Evolutionary conservation across 108 stramenopile genomes (phyloP), one percentile per base, ranked within the genome.

Genomic region (Pinguiococcus pyrenoidosus): DNA sequence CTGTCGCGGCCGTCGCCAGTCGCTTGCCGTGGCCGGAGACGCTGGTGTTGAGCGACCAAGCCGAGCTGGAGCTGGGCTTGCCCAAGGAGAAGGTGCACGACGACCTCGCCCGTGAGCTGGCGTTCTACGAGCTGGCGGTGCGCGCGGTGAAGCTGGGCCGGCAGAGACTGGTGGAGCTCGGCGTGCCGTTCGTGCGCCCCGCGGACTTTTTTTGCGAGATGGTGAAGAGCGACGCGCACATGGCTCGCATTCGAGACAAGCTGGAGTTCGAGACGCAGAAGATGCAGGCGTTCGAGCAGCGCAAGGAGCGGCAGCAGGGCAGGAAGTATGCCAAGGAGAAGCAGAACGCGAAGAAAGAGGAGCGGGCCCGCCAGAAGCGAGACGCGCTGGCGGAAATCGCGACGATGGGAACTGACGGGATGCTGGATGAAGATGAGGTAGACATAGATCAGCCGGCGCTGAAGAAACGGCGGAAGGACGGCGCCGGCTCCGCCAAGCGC

Each of bases 141-240:
- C 84, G 74, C 33, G 88, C 84, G 0, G 91, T 90, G 12, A 56
- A 75, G 52, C 30, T 66, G 40, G 91, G 84, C 13, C 63, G 83
- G 21, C 46, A 26, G 20, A 44, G 68, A 28, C 59, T 72, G 29
- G 37, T 29, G n/a, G 20, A 33, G 29, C 30, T 59, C 18, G 43
- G 55, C 5, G 49, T 69, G 6, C 69, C 68, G 1, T 55, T 58
- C 50, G 66, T 74, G 16, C 68, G 97, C 23, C 93, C 93, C 0
- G 82, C 80, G 13, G 97, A 99, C 54, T 99, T 85, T 61, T 91
- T 99, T 68, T 92, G 90, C 12, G 93, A 99, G 62, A 95, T 95
- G 90, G 76, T 96, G 46, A 99, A 99, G 64, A 86, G 75, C 7
- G 97, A 77, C 56, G 39, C 51, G 23, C 76, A 77, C 55, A 99